Conservation (phyloP, 805 yeast species). For the Starmera caribaea region DNA sequence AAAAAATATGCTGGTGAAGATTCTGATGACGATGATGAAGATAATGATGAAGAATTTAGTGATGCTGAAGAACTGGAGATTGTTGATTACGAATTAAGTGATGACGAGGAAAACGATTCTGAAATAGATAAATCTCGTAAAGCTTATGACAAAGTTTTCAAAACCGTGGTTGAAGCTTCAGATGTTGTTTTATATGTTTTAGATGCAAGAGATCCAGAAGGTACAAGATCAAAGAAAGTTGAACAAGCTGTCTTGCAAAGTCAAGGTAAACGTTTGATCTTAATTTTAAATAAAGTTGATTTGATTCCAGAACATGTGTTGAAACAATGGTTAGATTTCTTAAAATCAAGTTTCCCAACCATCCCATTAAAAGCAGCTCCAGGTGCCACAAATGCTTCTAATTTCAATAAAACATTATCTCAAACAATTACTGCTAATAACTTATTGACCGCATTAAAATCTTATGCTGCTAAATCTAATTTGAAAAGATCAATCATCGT, state of each 20-base stretch:
- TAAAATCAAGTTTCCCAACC: slow-evolving; percentile 82
- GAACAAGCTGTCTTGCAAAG: slow-evolving; percentile 81
- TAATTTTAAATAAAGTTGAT: slow-evolving; percentile 86
- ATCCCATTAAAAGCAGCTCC: slow-evolving; percentile 79
- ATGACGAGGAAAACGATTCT: slow-evolving; percentile 31
- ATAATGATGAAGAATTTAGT: slow-evolving; percentile 26
- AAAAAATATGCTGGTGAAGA: slow-evolving; percentile 55
- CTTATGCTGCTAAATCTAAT: slow-evolving; percentile 75
- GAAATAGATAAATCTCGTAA: slow-evolving; percentile 71
- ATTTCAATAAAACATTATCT: slow-evolving; percentile 67
- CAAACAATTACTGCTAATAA: slow-evolving; percentile 63
- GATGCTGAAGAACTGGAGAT: slow-evolving; percentile 31
- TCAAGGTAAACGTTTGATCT: slow-evolving; percentile 75
- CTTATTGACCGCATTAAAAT: slow-evolving; percentile 71
- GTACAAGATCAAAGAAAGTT: slow-evolving; percentile 83
- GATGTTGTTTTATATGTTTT: slow-evolving; percentile 90
- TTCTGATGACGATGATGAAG: slow-evolving; percentile 27
- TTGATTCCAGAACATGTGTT: slow-evolving; percentile 79
- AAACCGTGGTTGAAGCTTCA: slow-evolving; percentile 83
- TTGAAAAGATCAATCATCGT: slow-evolving; percentile 84
- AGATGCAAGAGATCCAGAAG: slow-evolving; percentile 96
- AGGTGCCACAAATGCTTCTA: slow-evolving; percentile 57
- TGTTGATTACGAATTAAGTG: slow-evolving; percentile 39
- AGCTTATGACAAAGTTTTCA: slow-evolving; percentile 90
- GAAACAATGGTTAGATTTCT: slow-evolving; percentile 72